Conservation (phyloP, 106 monocot species). For the Dendrobium chrysotoxum region DNA sequence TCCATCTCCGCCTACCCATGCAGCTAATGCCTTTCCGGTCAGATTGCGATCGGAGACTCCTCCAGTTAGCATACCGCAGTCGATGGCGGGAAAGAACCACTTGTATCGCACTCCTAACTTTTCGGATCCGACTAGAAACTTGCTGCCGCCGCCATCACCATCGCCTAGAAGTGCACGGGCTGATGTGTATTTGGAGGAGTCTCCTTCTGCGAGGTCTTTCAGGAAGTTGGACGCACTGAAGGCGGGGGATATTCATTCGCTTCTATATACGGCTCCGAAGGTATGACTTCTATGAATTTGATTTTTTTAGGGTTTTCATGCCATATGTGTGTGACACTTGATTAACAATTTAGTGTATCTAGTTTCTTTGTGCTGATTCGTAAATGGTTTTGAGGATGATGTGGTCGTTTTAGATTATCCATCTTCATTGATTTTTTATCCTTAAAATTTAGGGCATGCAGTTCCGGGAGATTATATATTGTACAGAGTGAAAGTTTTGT, state of each 20-base stretch:
- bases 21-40: slow-evolving; percentile 35
- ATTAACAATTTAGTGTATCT: background rate
- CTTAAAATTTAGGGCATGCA: background rate
- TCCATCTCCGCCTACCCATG: slow-evolving; percentile 66
- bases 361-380: background rate
- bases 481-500: background rate
- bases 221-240: slow-evolving; percentile 50
- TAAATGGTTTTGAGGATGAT: background rate
- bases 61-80: slow-evolving; percentile 73
- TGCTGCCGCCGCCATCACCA: slow-evolving; percentile 72
- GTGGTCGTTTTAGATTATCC: background rate
- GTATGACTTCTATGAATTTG: slow-evolving; percentile 18
- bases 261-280: slow-evolving; percentile 43
- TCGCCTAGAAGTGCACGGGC: slow-evolving; percentile 50
- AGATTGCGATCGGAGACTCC: slow-evolving; percentile 45
- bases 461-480: background rate
- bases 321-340: background rate
- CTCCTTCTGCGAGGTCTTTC: slow-evolving; percentile 47
- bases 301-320: background rate
- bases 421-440: background rate
- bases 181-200: slow-evolving; percentile 35
- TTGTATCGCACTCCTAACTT: slow-evolving; percentile 31
- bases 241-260: slow-evolving; percentile 37
- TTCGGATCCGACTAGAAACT: slow-evolving; percentile 53
- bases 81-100: slow-evolving; percentile 22